Conservation (phyloP, 129 eudicot genomes). For the Flaveria sonorensis region DNA sequence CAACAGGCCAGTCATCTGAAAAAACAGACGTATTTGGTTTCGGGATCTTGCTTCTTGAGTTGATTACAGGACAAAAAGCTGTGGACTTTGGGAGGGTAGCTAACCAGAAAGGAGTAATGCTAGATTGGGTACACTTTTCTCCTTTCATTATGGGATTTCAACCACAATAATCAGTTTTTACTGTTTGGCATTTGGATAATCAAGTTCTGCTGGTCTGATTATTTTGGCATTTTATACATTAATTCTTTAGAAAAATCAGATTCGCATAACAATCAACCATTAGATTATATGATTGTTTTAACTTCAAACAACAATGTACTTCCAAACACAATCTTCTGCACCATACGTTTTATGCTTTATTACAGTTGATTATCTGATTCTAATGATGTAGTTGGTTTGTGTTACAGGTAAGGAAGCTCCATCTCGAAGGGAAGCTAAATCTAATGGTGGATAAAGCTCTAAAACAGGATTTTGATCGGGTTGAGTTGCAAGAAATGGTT, state of each 20-base stretch:
- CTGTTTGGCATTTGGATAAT: too few species aligned
- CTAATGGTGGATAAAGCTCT: constrained; percentile 75
- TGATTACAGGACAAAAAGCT: constrained; percentile 88
- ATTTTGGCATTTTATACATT: not conserved
- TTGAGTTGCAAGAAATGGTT: constrained; percentile 87
- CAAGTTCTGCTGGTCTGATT: not conserved
- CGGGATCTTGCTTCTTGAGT: constrained; percentile 86
- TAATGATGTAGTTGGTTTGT: constrained; percentile 11
- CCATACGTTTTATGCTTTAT: not conserved
- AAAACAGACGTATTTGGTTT: constrained; percentile 96
- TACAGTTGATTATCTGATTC: not conserved
- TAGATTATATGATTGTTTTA: not conserved
- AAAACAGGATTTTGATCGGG: constrained; percentile 53
- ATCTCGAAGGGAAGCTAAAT: constrained; percentile 74
- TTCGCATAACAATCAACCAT: not conserved
- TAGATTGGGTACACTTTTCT: constrained; percentile 68
- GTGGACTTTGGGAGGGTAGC: constrained; percentile 78
- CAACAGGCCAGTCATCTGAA: constrained; percentile 92
- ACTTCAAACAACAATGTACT: not conserved
- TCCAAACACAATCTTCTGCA: too few species aligned
- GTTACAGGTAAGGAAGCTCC: constrained; percentile 78
- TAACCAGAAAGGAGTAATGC: constrained; percentile 84
- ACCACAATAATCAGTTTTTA: not conserved
- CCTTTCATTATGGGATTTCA: not conserved
- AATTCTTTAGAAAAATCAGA: not conserved